phyloP scores from a whole-genome alignment of 108 stramenopile species.

The Phaeodactylum tricornutum region DNA sequence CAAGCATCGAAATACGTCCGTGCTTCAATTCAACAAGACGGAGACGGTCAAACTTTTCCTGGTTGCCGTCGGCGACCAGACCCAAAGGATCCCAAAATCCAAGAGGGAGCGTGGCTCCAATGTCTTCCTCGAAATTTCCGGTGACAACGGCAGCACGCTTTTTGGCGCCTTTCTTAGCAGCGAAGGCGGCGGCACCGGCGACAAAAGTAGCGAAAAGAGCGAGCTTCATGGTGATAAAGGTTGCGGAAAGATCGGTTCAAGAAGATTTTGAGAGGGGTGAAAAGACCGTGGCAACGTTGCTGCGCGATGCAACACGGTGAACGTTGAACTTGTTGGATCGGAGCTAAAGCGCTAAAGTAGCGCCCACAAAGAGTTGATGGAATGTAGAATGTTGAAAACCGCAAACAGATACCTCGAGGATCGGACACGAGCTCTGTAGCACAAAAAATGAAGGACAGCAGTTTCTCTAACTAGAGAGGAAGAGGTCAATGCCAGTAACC shows the following conservation, averaged over 20 bases:
- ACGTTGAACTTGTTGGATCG: constrained; percentile 5
- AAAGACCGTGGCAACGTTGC: background rate
- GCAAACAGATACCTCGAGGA: too few species aligned
- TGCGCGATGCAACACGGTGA: background rate
- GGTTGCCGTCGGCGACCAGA: constrained; percentile 38
- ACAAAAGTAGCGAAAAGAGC: constrained; percentile 22
- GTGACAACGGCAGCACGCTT: background rate
- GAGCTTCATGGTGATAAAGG: constrained; percentile 21
- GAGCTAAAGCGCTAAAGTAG: background rate
- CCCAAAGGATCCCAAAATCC: constrained; percentile 52
- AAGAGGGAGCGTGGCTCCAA: constrained; percentile 34
- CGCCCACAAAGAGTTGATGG: too few species aligned
- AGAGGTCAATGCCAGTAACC: too few species aligned
- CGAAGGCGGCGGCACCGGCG: constrained; percentile 26
- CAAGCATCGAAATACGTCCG: constrained; percentile 71
- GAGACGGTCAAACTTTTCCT: constrained; percentile 47
- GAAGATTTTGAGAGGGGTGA: background rate
- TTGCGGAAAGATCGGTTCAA: background rate
- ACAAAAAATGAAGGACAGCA: too few species aligned
- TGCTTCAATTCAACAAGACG: constrained; percentile 87
- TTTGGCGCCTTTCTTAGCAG: constrained; percentile 10
- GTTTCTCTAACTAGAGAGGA: too few species aligned
- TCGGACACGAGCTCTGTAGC: too few species aligned
- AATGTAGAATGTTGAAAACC: too few species aligned
- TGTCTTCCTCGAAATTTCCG: constrained; percentile 2